phyloP scores from a whole-genome alignment of 176 grass and related monocot species.

The Carex littledalei region DNA sequence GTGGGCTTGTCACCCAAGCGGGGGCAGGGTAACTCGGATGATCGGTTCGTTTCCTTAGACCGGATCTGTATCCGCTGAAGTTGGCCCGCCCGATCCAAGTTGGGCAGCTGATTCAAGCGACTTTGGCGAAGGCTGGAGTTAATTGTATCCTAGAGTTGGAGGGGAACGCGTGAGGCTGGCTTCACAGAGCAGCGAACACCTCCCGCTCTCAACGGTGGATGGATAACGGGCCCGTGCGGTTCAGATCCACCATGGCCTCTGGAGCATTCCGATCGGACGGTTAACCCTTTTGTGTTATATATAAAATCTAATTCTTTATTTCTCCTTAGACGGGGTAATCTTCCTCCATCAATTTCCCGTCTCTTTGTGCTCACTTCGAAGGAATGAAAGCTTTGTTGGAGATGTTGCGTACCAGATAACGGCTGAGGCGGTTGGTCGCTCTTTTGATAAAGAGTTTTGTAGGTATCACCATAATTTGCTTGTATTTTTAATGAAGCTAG shows the following conservation, averaged over 20 bases:
- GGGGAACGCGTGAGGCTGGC: conserved; percentile 43
- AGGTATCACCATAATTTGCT: no score
- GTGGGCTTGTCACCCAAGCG: background rate
- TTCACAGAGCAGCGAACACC: conserved; percentile 42
- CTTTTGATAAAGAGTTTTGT: no score
- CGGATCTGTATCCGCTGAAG: background rate
- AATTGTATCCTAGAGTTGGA: conserved; percentile 1
- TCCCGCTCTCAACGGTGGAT: conserved; percentile 27
- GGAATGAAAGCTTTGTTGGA: no score
- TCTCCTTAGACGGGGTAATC: no score
- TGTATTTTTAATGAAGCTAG: no score
- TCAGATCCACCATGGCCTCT: background rate
- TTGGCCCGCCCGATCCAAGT: conserved; percentile 6
- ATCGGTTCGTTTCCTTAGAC: background rate
- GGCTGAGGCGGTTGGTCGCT: no score
- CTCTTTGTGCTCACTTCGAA: no score
- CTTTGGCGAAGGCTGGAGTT: background rate
- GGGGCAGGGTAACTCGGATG: background rate
- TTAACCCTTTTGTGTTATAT: background rate
- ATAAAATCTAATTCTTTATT: no score
- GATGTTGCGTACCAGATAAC: no score
- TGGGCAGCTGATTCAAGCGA: background rate
- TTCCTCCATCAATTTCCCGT: no score
- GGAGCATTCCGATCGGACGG: background rate
- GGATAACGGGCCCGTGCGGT: conserved; percentile 24